phyloP scores from a whole-genome alignment of 805 yeast genomes.

The Candida silvicultrix region DNA sequence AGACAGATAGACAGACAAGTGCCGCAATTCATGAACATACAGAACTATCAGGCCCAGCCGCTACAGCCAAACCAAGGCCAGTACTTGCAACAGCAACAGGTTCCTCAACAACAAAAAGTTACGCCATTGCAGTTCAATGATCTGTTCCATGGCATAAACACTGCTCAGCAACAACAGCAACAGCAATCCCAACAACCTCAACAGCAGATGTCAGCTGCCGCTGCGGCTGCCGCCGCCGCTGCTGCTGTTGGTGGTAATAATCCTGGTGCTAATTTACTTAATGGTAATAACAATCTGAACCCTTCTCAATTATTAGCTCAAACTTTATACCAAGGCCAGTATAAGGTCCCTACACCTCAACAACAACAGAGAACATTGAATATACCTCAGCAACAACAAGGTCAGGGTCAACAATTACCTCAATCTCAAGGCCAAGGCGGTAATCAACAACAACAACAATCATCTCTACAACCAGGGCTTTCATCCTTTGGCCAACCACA shows the following conservation, averaged over 20 bases:
- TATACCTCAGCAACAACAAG: constrained; percentile 1
- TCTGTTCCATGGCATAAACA: constrained; percentile 14
- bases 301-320: constrained; percentile 33
- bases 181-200: constrained; percentile 7
- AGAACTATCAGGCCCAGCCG: constrained; percentile 20
- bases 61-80: constrained; percentile 20
- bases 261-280: background rate
- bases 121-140: constrained; percentile 18
- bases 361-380: constrained; percentile 18
- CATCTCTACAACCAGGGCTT: constrained; percentile 7
- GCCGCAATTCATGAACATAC: constrained; percentile 13
- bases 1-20: background rate
- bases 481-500: background rate
- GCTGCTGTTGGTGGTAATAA: background rate
- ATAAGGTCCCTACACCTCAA: constrained; percentile 28
- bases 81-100: constrained; percentile 11
- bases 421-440: background rate
- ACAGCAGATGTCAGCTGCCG: background rate
- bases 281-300: constrained; percentile 20
- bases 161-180: constrained; percentile 11
- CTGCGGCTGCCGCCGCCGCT: background rate
- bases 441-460: background rate
- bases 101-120: constrained; percentile 9
- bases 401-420: too few relatives aligned
- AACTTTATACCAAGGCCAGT: constrained; percentile 33